phyloP scores from a whole-genome alignment of 2,329 filamentous ascomycete species.

The Fusarium sp. region DNA sequence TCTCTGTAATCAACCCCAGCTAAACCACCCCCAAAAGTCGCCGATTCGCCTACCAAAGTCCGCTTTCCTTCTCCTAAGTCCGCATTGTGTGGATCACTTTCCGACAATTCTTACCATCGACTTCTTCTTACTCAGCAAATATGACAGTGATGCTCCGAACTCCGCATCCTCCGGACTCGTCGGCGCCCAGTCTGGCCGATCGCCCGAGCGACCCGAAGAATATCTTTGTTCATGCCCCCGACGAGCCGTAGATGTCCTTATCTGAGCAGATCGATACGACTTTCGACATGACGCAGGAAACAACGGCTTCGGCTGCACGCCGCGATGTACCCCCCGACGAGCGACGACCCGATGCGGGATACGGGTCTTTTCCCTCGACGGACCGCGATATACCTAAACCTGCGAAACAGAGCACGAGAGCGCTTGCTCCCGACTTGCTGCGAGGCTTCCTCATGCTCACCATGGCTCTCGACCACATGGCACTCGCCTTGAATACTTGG shows the following conservation, averaged over 20 bases:
- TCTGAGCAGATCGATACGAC: neutral
- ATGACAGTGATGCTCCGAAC: conserved; percentile 23
- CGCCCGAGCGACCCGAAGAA: conserved; percentile 24
- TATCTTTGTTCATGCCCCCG: neutral
- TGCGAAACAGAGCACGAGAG: conserved; percentile 44
- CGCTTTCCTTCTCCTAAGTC: conserved; percentile 1
- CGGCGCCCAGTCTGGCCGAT: conserved; percentile 11
- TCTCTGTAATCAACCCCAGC: neutral
- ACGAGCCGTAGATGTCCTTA: neutral
- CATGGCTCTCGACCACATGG: conserved; percentile 60
- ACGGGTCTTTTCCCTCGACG: conserved; percentile 16
- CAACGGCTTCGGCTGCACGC: neutral
- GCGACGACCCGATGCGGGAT: conserved; percentile 3
- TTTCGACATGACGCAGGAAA: neutral
- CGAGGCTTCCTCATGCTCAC: conserved; percentile 58
- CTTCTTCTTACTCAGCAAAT: conserved; percentile 26
- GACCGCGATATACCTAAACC: conserved; percentile 24
- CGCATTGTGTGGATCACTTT: neutral
- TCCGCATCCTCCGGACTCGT: neutral
- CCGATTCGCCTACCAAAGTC: conserved; percentile 22
- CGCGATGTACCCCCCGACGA: neutral
- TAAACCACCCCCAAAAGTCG: neutral
- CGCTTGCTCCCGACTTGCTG: conserved; percentile 58
- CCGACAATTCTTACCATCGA: neutral
- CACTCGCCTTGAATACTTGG: conserved; percentile 56